Evolutionary conservation across 2,329 filamentous ascomycete genomes (phyloP).

Genomic region (Arthrobotrys pseudoclavata): DNA sequence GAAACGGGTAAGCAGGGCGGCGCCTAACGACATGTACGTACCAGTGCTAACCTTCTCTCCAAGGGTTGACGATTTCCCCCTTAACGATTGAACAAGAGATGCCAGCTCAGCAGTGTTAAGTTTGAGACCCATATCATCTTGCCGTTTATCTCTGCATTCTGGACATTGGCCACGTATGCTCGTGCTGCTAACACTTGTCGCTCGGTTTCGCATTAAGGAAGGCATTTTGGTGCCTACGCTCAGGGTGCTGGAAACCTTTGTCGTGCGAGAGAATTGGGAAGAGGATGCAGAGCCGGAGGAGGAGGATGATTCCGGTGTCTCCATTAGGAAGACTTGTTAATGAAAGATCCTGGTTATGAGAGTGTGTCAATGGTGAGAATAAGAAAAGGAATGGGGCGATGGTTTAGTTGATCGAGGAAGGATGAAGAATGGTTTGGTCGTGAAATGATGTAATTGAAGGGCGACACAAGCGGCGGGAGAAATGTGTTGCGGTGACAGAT

Average conservation of each 20-base stretch:
- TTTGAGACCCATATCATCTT: conserved; percentile 57
- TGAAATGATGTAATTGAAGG: conserved; percentile 37
- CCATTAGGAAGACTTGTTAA: conserved; percentile 24
- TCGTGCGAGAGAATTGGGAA: conserved; percentile 50
- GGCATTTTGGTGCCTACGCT: conserved; percentile 43
- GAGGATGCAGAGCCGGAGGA: conserved; percentile 51
- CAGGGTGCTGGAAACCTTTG: conserved; percentile 51
- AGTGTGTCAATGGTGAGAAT: background rate
- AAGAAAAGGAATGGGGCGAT: background rate
- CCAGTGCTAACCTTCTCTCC: conserved; percentile 40
- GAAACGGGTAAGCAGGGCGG: conserved; percentile 6
- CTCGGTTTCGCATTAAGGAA: conserved; percentile 25
- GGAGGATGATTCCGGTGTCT: conserved; percentile 57
- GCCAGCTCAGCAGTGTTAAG: conserved; percentile 45
- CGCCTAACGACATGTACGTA: conserved; percentile 12
- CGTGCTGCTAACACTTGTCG: conserved; percentile 51
- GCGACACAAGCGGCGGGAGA: conserved; percentile 21
- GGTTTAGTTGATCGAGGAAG: background rate
- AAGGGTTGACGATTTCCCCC: conserved; percentile 26
- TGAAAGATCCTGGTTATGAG: background rate
- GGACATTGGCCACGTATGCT: conserved; percentile 55
- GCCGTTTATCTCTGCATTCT: conserved; percentile 54
- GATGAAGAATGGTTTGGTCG: background rate
- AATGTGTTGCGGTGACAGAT: conserved; percentile 14
- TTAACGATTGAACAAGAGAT: conserved; percentile 38